Percentiles rank a stretch among this genome's conserved stretches.
Evolutionary conservation across 1,139 yeast species (phyloP).

Genomic region (Candida labiduridarum): DNA sequence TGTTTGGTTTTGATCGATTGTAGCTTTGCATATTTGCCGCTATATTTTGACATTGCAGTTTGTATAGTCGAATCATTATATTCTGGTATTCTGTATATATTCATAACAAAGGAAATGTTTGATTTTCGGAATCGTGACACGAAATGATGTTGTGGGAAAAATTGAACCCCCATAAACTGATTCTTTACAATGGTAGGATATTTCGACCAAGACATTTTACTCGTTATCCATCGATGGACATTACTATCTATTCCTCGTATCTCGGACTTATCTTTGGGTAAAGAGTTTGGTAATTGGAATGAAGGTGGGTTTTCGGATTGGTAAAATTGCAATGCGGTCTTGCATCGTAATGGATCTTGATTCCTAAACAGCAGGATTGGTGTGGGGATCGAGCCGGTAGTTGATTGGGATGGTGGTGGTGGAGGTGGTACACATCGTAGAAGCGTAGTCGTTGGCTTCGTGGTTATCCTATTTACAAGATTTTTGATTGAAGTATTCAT

Average conservation of each 20-base stretch:
- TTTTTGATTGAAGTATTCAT: conserved; percentile 2
- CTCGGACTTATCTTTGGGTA: conserved; percentile 35
- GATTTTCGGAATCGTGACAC: conserved; percentile 37
- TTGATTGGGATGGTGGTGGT: neutral
- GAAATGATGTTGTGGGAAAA: conserved; percentile 31
- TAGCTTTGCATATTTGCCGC: conserved; percentile 28
- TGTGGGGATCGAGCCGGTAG: neutral
- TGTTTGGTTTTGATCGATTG: conserved; percentile 27
- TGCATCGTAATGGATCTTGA: neutral
- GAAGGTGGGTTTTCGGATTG: neutral
- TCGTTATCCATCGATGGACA: conserved; percentile 18
- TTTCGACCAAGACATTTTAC: conserved; percentile 17
- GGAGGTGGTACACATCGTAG: neutral
- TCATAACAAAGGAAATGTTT: conserved; percentile 39
- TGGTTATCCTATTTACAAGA: neutral
- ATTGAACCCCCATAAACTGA: conserved; percentile 28
- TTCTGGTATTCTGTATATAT: conserved; percentile 5
- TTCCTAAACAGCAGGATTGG: conserved; percentile 1
- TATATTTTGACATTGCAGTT: conserved; percentile 24
- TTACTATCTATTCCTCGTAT: conserved; percentile 40
- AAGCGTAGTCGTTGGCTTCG: no score
- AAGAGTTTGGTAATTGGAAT: conserved; percentile 10
- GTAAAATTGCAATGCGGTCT: neutral
- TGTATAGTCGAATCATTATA: conserved; percentile 31
- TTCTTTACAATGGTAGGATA: conserved; percentile 26